Percentiles rank a stretch among this genome's conserved stretches.
Conservation (phyloP, 2,329 filamentous ascomycete genomes). For the Cladorrhinum sp. region DNA sequence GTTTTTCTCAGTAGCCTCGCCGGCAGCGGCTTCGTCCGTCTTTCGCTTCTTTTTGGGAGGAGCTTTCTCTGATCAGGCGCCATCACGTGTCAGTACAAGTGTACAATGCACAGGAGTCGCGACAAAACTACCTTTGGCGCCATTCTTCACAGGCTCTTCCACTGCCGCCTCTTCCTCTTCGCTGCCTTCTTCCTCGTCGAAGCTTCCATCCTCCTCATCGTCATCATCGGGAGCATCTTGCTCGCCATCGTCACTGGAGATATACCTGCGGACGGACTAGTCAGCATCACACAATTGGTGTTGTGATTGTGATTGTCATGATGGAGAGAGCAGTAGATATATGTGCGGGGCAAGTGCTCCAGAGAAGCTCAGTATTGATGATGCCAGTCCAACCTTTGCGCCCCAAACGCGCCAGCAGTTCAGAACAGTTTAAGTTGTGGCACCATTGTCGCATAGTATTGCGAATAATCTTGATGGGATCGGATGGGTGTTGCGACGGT, state of each 20-base stretch:
- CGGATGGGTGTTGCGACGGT: constrained; percentile 28
- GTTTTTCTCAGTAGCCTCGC: constrained; percentile 34
- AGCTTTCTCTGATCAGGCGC: constrained; percentile 33
- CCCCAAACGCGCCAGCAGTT: constrained; percentile 13
- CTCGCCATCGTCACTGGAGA: constrained; percentile 28
- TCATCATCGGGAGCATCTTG: constrained; percentile 30
- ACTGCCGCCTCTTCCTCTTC: constrained; percentile 29
- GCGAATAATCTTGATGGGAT: constrained; percentile 13
- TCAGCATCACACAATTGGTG: constrained; percentile 5
- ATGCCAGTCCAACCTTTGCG: constrained; percentile 17
- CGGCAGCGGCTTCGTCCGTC: constrained; percentile 36
- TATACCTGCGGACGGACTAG: constrained; percentile 24
- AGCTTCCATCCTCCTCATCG: constrained; percentile 35
- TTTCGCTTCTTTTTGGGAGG: constrained; percentile 53
- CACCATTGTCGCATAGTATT: constrained; percentile 15
- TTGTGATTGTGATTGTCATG: not conserved
- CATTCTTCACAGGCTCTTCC: constrained; percentile 42
- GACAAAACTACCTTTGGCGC: constrained; percentile 35
- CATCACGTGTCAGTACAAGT: constrained; percentile 13
- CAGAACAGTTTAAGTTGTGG: not conserved
- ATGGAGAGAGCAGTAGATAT: not conserved
- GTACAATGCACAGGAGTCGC: not conserved
- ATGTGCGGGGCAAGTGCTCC: not conserved
- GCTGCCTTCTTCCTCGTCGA: constrained; percentile 28
- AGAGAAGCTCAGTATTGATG: not conserved